phyloP scores from a whole-genome alignment of 2,329 filamentous ascomycete genomes.

The Uncinocarpus reesii region DNA sequence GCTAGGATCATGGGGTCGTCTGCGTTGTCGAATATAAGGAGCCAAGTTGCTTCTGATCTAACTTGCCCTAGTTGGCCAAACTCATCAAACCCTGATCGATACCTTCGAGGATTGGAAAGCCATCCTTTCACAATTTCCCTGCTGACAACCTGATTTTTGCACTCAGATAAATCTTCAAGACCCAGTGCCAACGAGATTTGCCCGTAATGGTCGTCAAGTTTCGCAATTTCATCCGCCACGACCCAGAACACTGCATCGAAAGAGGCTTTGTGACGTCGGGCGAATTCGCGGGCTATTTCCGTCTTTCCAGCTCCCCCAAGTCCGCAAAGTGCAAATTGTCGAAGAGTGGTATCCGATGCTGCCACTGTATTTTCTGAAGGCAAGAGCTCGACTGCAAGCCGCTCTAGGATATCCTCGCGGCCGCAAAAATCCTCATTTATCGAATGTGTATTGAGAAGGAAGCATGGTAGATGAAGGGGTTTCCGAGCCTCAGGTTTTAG shows the following conservation, averaged over 20 bases:
- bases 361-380: slow-evolving; percentile 17
- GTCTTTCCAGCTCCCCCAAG: slow-evolving; percentile 22
- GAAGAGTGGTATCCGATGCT: slow-evolving; percentile 14
- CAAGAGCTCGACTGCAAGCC: too few relatives aligned
- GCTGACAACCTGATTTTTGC: slow-evolving; percentile 19
- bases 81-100: slow-evolving; percentile 8
- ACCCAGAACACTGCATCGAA: slow-evolving; percentile 30
- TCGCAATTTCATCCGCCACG: slow-evolving; percentile 21
- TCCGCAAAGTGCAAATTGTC: slow-evolving; percentile 22
- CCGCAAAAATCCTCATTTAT: too few relatives aligned
- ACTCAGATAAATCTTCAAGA: slow-evolving; percentile 21
- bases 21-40: slow-evolving; percentile 19
- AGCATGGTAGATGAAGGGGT: too few relatives aligned
- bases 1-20: slow-evolving; percentile 20
- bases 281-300: slow-evolving; percentile 26
- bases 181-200: slow-evolving; percentile 21
- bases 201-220: slow-evolving; percentile 21
- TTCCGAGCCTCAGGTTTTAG: too few relatives aligned
- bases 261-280: slow-evolving; percentile 15
- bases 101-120: slow-evolving; percentile 18
- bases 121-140: slow-evolving; percentile 22
- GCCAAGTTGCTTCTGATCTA: slow-evolving; percentile 14
- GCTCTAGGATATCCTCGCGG: too few relatives aligned
- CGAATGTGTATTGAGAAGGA: too few relatives aligned
- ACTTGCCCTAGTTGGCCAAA: slow-evolving; percentile 2